These are phyloP conservation scores for Mucuna pruriens DNA, from an alignment of 306 rosid species.

Conservation along the genomic window DNA sequence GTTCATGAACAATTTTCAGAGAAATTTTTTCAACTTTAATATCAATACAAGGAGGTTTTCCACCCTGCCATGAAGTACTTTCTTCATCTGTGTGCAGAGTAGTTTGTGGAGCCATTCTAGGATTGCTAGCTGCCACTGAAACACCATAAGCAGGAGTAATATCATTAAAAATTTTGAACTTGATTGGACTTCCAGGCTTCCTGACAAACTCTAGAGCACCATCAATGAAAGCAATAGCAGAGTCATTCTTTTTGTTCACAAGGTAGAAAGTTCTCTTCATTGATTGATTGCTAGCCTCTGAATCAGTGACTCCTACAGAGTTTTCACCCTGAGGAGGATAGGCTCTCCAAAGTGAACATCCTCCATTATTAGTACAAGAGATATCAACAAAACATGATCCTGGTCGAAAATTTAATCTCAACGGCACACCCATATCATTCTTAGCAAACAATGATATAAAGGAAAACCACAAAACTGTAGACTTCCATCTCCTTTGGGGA, in stretches of 20 bases:
- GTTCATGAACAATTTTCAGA: conserved; percentile 73
- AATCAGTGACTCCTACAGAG: conserved; percentile 57
- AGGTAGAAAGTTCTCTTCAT: conserved; percentile 65
- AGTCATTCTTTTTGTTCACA: conserved; percentile 78
- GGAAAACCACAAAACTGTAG: conserved; percentile 79
- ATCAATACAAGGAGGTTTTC: conserved; percentile 62
- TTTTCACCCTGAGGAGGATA: conserved; percentile 55
- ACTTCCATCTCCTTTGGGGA: conserved; percentile 63
- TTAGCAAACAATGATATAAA: conserved; percentile 82
- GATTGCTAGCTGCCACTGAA: conserved; percentile 44
- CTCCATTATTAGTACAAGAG: conserved; percentile 65
- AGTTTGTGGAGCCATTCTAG: conserved; percentile 48
- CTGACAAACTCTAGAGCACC: conserved; percentile 77
- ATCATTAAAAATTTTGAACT: conserved; percentile 76
- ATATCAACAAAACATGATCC: conserved; percentile 84
- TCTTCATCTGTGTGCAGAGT: conserved; percentile 44
- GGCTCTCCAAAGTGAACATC: conserved; percentile 68
- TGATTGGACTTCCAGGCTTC: conserved; percentile 92
- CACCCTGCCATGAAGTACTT: conserved; percentile 46
- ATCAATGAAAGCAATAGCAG: conserved; percentile 84
- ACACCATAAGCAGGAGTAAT: conserved; percentile 48
- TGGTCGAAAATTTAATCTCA: conserved; percentile 72
- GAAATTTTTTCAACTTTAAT: conserved; percentile 63
- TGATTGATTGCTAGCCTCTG: conserved; percentile 69
- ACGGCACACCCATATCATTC: conserved; percentile 70